Evolutionary conservation across 331 rosid species (phyloP).

Genomic region (Arachis monticola): DNA sequence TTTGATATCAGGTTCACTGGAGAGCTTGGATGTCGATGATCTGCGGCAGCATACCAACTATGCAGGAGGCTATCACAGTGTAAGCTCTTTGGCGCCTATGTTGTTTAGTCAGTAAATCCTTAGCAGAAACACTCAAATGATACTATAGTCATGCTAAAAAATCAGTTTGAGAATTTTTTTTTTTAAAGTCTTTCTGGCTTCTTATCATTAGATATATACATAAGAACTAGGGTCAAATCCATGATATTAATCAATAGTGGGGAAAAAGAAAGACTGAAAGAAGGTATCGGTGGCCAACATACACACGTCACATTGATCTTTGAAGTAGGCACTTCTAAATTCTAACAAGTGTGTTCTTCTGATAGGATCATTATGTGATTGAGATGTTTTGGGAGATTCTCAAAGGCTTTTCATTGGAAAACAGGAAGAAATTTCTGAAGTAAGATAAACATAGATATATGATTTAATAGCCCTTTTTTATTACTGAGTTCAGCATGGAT

Average conservation of each 20-base stretch:
- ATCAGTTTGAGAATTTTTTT: background rate
- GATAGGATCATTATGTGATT: slow-evolving; percentile 87
- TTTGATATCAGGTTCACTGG: slow-evolving; percentile 96
- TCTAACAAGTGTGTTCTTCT: slow-evolving; percentile 34
- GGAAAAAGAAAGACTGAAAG: background rate
- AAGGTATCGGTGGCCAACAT: background rate
- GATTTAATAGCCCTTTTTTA: slow-evolving; percentile 26
- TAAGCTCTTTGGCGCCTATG: slow-evolving; percentile 49
- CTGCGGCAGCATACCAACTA: slow-evolving; percentile 79
- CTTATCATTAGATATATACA: too few relatives aligned
- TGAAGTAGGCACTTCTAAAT: background rate
- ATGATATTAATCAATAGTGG: background rate
- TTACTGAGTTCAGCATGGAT: slow-evolving; percentile 27
- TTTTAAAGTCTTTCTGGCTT: background rate
- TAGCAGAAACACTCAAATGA: background rate
- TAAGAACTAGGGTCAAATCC: background rate
- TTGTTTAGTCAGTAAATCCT: slow-evolving; percentile 3
- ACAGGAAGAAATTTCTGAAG: slow-evolving; percentile 91
- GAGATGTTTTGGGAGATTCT: slow-evolving; percentile 94
- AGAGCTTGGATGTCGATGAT: slow-evolving; percentile 96
- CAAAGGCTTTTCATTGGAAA: slow-evolving; percentile 84
- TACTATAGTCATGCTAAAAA: background rate
- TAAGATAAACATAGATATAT: slow-evolving; percentile 47
- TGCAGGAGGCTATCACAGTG: slow-evolving; percentile 86
- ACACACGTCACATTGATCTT: background rate